Base-by-base conservation (phyloP, 2,329 filamentous ascomycete genomes). In the Colletotrichum filicis region DNA sequence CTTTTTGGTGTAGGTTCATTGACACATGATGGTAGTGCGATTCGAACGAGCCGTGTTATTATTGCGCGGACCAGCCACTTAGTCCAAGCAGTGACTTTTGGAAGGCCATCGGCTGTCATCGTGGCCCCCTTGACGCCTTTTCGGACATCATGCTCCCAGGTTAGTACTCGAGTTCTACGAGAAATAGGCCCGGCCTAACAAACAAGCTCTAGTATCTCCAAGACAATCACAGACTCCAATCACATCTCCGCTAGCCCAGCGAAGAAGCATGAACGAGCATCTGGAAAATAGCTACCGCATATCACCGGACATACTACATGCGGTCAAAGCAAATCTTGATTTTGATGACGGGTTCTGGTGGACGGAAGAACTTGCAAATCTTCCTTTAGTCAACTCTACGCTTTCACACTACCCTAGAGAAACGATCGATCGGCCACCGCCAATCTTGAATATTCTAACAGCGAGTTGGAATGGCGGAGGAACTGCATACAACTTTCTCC, bases 341-440 rank as follows among this genome's bases (percentile, higher is more conserved):
- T 90, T 88, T 68, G 83, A 87, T 37, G 89, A 91, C 75, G 84
- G 83, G 1, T 90, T 91, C 76, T 91, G 89, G 89, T 89, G 87
- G 86, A 87, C 85, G 19, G 87, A 88, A 60, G 85, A 89, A 74
- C 79, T 87, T 28, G 84, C 84, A 8, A 82, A 77, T 58, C 74
- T 84, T 46, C 82, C 84, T 12, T 81, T 82, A 32, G 75, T 79
- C 2, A 85, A 85, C 59, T 82, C 82, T 5, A 80, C 82, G 4
- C 72, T 81, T 11, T 80, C 84, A 4, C 80, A 79, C 3, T 86
- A 84, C 75, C 79, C 79, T 19, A 81, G 80, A 69, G 83, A 85
- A 3, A 77, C 82, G 2, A 77, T 82, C 12, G 82, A 84, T 14
- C 81, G 83, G 32, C 80, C 86, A 7, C 87, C 89, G 0, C 87